phyloP scores from a whole-genome alignment of 176 grass and related monocot species.

The Triticum monococcum region DNA sequence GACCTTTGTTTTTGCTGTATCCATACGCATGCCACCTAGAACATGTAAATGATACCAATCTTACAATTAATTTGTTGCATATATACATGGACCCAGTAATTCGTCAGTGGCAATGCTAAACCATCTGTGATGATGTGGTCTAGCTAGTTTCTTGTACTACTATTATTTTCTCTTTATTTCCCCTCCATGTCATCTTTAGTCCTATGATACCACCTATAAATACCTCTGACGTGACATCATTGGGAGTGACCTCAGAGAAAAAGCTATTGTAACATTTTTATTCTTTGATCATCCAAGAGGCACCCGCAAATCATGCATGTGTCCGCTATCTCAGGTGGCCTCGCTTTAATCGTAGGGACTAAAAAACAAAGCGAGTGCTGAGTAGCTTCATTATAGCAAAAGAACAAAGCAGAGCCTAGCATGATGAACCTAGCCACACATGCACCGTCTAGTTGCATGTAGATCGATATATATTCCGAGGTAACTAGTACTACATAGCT shows the following conservation, averaged over 20 bases:
- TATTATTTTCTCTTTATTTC: background rate
- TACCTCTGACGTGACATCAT: background rate
- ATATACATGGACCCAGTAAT: too few relatives aligned
- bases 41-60: background rate
- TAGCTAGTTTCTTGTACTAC: background rate
- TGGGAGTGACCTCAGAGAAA: background rate
- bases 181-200: background rate
- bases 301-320: constrained; percentile 49
- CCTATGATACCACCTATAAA: background rate
- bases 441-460: constrained; percentile 17
- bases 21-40: background rate
- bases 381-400: constrained; percentile 53
- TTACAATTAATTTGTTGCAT: background rate
- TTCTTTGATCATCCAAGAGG: constrained; percentile 31
- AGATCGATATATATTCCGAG: constrained; percentile 9
- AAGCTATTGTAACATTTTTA: constrained; percentile 3
- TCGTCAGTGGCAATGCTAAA: too few relatives aligned
- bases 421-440: constrained; percentile 37
- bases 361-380: constrained; percentile 37
- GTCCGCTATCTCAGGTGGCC: constrained; percentile 39
- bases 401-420: constrained; percentile 45
- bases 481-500: background rate
- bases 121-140: background rate
- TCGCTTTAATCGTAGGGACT: constrained; percentile 54
- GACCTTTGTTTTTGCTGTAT: background rate